Conservation (phyloP, 345 rosid genomes). For the Cochlearia excelsa region DNA sequence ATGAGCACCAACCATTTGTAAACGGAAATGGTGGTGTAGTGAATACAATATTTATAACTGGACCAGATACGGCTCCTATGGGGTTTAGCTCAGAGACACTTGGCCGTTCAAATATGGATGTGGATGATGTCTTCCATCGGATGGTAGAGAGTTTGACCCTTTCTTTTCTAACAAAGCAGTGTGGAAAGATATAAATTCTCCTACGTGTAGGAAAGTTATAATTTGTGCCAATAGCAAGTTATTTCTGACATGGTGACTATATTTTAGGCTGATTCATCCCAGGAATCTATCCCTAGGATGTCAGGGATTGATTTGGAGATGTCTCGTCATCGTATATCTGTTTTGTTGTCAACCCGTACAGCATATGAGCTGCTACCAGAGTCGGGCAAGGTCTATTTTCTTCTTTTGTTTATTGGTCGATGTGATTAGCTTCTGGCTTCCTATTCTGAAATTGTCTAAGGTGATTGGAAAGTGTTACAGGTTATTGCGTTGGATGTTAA, state of each 20-base stretch:
- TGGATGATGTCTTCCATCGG: constrained; percentile 56
- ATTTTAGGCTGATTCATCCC: constrained; percentile 39
- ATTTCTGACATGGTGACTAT: constrained; percentile 7
- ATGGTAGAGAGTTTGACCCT: constrained; percentile 41
- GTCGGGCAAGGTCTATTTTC: constrained; percentile 90
- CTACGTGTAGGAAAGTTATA: no score
- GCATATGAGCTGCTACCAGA: constrained; percentile 95
- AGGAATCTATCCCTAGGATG: constrained; percentile 50
- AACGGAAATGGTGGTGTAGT: constrained; percentile 59
- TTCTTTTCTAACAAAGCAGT: neutral
- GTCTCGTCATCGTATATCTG: constrained; percentile 66
- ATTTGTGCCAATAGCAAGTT: no score
- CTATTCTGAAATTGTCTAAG: constrained; percentile 10
- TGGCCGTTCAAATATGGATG: constrained; percentile 66
- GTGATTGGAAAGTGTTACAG: constrained; percentile 38
- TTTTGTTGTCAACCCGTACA: constrained; percentile 68
- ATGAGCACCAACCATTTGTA: constrained; percentile 64
- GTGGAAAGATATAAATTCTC: no score
- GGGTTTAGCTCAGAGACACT: constrained; percentile 39
- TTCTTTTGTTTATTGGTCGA: constrained; percentile 25
- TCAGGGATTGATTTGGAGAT: constrained; percentile 66
- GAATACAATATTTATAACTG: constrained; percentile 59
- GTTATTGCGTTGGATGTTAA: constrained; percentile 89
- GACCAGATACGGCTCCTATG: constrained; percentile 44
- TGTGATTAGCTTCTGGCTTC: constrained; percentile 16